phyloP scores from a whole-genome alignment of 345 rosid species.

The Corchorus capsularis region DNA sequence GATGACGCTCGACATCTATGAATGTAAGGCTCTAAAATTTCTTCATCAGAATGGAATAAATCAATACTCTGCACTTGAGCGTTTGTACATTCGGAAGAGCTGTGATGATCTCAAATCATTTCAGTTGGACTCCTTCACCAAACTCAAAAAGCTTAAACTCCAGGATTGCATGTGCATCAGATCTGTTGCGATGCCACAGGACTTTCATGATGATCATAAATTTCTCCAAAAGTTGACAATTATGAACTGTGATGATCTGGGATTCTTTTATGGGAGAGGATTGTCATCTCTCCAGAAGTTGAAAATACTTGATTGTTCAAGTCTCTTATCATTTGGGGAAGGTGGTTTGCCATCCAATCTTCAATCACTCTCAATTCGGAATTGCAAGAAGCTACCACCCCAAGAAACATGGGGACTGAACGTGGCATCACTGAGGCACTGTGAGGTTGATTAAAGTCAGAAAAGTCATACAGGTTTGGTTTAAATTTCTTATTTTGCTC shows the following conservation, averaged over 20 bases:
- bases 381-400: background rate
- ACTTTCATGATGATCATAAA: background rate
- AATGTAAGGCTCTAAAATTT: background rate
- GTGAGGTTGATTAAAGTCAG: background rate
- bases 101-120: background rate
- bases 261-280: background rate
- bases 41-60: background rate
- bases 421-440: background rate
- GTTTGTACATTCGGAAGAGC: background rate
- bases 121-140: background rate
- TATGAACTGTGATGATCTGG: background rate
- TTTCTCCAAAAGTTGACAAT: background rate
- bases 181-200: background rate
- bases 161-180: background rate
- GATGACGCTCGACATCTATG: background rate
- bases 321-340: background rate
- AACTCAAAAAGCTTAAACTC: background rate
- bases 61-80: background rate
- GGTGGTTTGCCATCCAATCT: background rate
- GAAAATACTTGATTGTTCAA: background rate
- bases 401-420: background rate
- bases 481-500: too few species aligned
- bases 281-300: background rate
- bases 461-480: background rate
- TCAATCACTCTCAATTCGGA: background rate